These are phyloP conservation scores for Penicillium paradoxum DNA, from an alignment of 495 filamentous ascomycete species.

Conservation along the genomic window DNA sequence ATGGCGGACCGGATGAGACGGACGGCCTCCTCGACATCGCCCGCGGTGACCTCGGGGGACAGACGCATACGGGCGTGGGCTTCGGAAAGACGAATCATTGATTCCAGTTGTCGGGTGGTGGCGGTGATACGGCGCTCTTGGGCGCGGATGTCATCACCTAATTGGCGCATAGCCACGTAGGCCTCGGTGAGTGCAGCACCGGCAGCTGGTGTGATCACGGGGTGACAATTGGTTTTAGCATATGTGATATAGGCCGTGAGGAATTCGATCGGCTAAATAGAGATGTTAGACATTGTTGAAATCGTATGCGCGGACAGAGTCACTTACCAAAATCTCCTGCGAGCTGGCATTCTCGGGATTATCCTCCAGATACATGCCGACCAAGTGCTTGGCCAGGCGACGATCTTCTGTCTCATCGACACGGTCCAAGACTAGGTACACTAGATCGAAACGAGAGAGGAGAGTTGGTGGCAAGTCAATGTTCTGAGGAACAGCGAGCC, in stretches of 20 bases:
- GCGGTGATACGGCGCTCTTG: constrained; percentile 95
- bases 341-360: constrained; percentile 76
- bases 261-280: constrained; percentile 76
- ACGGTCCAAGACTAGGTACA: constrained; percentile 92
- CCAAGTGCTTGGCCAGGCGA: constrained; percentile 81
- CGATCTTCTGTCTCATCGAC: constrained; percentile 86
- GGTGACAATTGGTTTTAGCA: constrained; percentile 81
- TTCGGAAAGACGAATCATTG: constrained; percentile 93
- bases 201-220: constrained; percentile 69
- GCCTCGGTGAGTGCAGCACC: constrained; percentile 73
- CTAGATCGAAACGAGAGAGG: constrained; percentile 91
- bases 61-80: constrained; percentile 98
- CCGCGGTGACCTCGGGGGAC: constrained; percentile 63
- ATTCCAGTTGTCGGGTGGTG: constrained; percentile 91
- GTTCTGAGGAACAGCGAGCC: constrained; percentile 92
- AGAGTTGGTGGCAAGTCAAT: constrained; percentile 95
- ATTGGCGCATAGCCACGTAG: constrained; percentile 93
- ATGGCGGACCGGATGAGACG: constrained; percentile 90
- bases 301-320: neutral
- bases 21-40: constrained; percentile 87
- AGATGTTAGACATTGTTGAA: constrained; percentile 8
- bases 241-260: constrained; percentile 97
- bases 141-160: constrained; percentile 91
- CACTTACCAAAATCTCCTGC: constrained; percentile 72
- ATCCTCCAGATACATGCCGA: constrained; percentile 97